Conservation (phyloP, 768 basidiomycete genomes). For the Boletus insuetus region DNA sequence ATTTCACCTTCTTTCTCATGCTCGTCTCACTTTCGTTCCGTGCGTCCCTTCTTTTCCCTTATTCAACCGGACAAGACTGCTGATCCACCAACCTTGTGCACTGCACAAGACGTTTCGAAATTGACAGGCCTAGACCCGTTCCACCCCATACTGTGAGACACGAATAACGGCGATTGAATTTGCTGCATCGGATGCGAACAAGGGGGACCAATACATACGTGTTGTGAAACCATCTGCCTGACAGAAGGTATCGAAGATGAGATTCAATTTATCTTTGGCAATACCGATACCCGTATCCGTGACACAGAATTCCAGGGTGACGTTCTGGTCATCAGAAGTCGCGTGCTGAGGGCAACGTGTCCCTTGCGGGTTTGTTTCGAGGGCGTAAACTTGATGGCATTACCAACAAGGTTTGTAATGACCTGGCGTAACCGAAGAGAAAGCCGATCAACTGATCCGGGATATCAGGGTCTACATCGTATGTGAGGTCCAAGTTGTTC, state of each 20-base stretch:
- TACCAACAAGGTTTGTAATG: slow-evolving; percentile 92
- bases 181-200: slow-evolving; percentile 6
- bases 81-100: too few relatives aligned
- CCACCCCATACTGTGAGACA: slow-evolving; percentile 78
- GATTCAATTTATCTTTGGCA: slow-evolving; percentile 94
- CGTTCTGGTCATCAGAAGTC: slow-evolving; percentile 81
- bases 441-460: slow-evolving; percentile 95
- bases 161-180: slow-evolving; percentile 15
- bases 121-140: slow-evolving; percentile 93
- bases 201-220: slow-evolving; percentile 43
- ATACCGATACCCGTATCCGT: slow-evolving; percentile 98
- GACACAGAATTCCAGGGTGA: slow-evolving; percentile 95
- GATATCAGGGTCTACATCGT: slow-evolving; percentile 93
- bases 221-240: slow-evolving; percentile 99
- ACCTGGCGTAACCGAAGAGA: slow-evolving; percentile 92
- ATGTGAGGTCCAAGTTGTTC: slow-evolving; percentile 93
- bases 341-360: slow-evolving; percentile 85
- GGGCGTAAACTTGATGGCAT: slow-evolving; percentile 97
- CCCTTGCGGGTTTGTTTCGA: slow-evolving; percentile 74
- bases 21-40: too few relatives aligned
- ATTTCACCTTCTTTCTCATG: too few relatives aligned
- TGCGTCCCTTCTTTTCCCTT: too few relatives aligned
- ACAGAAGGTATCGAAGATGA: slow-evolving; percentile 99
- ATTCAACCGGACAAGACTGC: too few relatives aligned
- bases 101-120: slow-evolving; percentile 96